Base-by-base conservation (phyloP, 1,284 basidiomycete species). In the Ganoderma sinense region DNA sequence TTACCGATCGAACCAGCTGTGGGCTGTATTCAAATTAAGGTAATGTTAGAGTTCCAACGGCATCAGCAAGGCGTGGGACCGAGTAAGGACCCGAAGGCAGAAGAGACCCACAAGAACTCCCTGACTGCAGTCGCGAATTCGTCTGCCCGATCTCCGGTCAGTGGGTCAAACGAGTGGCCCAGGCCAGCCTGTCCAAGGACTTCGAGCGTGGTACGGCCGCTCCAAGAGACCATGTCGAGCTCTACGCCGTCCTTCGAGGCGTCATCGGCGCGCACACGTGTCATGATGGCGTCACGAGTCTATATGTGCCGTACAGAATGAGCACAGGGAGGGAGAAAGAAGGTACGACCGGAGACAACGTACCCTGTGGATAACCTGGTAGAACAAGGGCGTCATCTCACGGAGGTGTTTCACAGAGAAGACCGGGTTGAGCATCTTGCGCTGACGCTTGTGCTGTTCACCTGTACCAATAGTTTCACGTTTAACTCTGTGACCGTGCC, bases 91-190 rank as follows among this genome's bases (percentile, higher is more conserved):
- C 36, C 7, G 26, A 23, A 23, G 2, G 33, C 7, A 20, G 31
- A 20, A 5, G 33, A 45, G 51, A 72, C 76, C n/a, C 60, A 81
- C 79, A 75, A 69, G 48, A 81, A 69, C 6, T 72, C 67, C 67
- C 78, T 78, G 56, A 80, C 69, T 14, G 78, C 71, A 33, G 67
- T 67, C 16, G 74, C 73, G 62, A 78, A 79, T 26, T 71, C 68
- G 58, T 78, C 74, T 13, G 70, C 59, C 51, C 66, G 71, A 59
- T 75, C 75, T 45, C 69, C 66, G 2, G 66, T 70, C 29, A 74
- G 66, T 13, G 71, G 68, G 56, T 75, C 75, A 64, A 75, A 75
- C 4, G 75, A 73, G 67, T 75, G 70, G 4, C 75, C 75, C 2
- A 75, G 67, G 0, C 73, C 73, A 3, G 72, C 73, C 62, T 73